Percentiles rank a stretch among this genome's conserved stretches.
phyloP scores from a whole-genome alignment of 2,329 filamentous ascomycete genomes.

The Calonectria honghensis region DNA sequence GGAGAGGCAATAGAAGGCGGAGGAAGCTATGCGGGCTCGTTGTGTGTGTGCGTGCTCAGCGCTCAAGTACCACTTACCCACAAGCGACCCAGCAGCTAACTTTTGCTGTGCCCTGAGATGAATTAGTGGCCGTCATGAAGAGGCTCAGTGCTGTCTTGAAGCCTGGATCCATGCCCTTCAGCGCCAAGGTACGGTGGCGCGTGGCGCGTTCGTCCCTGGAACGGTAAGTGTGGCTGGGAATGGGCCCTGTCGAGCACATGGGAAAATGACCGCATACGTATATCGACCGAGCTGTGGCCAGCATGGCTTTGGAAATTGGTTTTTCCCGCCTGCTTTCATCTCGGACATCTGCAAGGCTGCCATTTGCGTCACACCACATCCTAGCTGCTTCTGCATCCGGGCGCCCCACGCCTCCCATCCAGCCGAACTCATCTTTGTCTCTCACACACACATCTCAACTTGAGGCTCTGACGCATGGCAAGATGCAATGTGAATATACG shows the following conservation, averaged over 20 bases:
- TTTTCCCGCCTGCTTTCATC: constrained; percentile 30
- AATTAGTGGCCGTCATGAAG: constrained; percentile 54
- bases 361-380: constrained; percentile 40
- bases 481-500: neutral
- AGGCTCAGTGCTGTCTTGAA: constrained; percentile 37
- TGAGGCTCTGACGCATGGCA: neutral
- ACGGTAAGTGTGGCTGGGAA: constrained; percentile 38
- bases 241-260: constrained; percentile 11
- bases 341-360: constrained; percentile 26
- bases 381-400: constrained; percentile 19
- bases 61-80: constrained; percentile 23
- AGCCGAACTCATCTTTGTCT: constrained; percentile 11
- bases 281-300: constrained; percentile 24
- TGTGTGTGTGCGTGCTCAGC: constrained; percentile 20
- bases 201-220: constrained; percentile 22
- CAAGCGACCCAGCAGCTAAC: constrained; percentile 6
- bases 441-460: neutral
- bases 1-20: constrained; percentile 47
- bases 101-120: constrained; percentile 42
- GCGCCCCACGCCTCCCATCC: constrained; percentile 10
- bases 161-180: constrained; percentile 17
- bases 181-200: constrained; percentile 26
- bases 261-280: constrained; percentile 26
- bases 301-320: neutral
- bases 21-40: constrained; percentile 28